phyloP scores from a whole-genome alignment of 2,329 filamentous ascomycete genomes.

The Paecilomyces formosus region DNA sequence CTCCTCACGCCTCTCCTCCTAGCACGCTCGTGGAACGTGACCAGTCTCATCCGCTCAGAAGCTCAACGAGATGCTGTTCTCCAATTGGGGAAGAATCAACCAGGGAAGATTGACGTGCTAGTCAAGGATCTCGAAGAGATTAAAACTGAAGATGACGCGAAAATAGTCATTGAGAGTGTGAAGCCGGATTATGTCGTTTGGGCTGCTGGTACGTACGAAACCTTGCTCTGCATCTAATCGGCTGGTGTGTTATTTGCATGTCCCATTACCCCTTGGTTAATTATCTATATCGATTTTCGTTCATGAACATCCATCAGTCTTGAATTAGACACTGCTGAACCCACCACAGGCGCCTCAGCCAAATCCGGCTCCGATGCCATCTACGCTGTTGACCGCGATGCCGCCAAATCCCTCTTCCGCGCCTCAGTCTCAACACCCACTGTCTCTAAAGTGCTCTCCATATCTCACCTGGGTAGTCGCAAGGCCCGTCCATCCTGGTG shows the following conservation, averaged over 20 bases:
- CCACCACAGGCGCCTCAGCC: neutral
- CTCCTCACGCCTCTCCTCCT: slow-evolving; percentile 1
- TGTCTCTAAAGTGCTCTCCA: neutral
- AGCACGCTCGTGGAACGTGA: neutral
- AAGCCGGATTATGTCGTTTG: slow-evolving; percentile 1
- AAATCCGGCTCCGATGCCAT: neutral
- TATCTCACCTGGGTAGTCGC: neutral
- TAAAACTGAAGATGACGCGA: neutral
- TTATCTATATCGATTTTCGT: too few relatives aligned
- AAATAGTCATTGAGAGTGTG: neutral
- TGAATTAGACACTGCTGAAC: neutral
- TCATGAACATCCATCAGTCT: too few relatives aligned
- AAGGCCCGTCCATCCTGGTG: slow-evolving; percentile 1
- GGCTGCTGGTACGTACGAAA: slow-evolving; percentile 1
- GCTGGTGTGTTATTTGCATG: neutral
- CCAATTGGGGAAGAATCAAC: neutral
- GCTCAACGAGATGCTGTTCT: neutral
- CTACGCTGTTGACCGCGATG: slow-evolving; percentile 1
- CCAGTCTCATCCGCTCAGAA: neutral
- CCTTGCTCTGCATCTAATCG: neutral
- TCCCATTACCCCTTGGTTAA: too few relatives aligned
- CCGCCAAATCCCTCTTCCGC: neutral
- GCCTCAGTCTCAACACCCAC: neutral
- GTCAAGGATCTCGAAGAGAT: neutral
- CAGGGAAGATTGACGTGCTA: neutral